Evolutionary conservation across 192 early-diverging fungal genomes (phyloP).

Genomic region (Coemansia erecta): DNA sequence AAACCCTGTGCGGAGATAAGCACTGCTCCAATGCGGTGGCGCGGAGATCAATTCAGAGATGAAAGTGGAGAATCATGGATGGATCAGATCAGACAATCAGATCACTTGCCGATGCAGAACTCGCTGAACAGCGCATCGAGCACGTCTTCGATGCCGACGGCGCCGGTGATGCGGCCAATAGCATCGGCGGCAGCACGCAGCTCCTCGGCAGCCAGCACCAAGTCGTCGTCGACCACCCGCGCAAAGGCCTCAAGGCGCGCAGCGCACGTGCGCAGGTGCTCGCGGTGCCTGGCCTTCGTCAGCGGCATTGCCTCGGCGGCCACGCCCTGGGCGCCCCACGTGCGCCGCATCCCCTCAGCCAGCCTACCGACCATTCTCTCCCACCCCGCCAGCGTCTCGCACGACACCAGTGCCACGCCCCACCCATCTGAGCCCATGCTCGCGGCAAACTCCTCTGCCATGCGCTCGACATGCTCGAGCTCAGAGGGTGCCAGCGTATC

Average conservation of each 20-base stretch:
- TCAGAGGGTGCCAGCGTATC: conserved; percentile 23
- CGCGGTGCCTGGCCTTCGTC: conserved; percentile 67
- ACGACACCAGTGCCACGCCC: conserved; percentile 23
- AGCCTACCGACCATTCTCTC: conserved; percentile 23
- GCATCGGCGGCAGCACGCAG: conserved; percentile 61
- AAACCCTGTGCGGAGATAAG: no score
- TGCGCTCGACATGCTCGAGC: neutral
- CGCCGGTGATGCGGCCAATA: conserved; percentile 70
- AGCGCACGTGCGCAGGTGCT: conserved; percentile 60
- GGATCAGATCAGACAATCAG: neutral
- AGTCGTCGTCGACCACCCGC: conserved; percentile 19
- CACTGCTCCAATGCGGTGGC: no score
- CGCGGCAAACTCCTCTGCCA: no score
- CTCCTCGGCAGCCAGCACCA: conserved; percentile 75
- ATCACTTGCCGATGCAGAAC: conserved; percentile 78
- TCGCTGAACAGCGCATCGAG: conserved; percentile 71
- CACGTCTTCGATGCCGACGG: conserved; percentile 70
- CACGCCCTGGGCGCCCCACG: conserved; percentile 24
- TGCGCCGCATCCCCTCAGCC: conserved; percentile 20
- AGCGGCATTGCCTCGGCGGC: conserved; percentile 47
- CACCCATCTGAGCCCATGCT: no score
- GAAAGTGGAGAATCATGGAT: no score
- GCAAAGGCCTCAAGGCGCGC: conserved; percentile 48
- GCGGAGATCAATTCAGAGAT: neutral
- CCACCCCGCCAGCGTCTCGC: conserved; percentile 22